Evolutionary conservation across 2,329 filamentous ascomycete species (phyloP).

Genomic region (Alternaria solani): DNA sequence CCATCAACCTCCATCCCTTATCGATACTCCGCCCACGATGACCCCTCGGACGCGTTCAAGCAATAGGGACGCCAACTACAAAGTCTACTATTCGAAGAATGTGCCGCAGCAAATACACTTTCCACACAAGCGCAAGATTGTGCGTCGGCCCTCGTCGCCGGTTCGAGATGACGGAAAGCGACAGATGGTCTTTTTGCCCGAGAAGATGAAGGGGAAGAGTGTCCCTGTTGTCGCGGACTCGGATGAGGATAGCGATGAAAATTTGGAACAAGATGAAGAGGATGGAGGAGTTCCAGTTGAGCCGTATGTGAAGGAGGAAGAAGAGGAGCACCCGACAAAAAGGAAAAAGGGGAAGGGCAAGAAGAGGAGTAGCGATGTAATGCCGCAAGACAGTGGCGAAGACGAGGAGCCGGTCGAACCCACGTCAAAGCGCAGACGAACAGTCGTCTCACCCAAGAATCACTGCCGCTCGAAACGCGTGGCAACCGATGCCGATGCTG

Average conservation of each 20-base stretch:
- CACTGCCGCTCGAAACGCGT: conserved; percentile 8
- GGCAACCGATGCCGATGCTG: conserved; percentile 12
- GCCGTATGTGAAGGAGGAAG: neutral
- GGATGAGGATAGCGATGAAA: conserved; percentile 20
- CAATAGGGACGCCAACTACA: conserved; percentile 36
- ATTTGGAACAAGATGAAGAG: conserved; percentile 14
- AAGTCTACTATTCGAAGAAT: conserved; percentile 45
- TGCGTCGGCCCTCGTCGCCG: conserved; percentile 28
- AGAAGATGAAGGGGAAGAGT: conserved; percentile 33
- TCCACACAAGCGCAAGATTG: conserved; percentile 38
- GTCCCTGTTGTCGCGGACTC: conserved; percentile 19
- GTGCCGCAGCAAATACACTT: conserved; percentile 41
- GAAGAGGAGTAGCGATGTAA: conserved; percentile 26
- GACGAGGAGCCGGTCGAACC: conserved; percentile 11
- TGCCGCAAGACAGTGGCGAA: conserved; percentile 13
- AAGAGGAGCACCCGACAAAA: conserved; percentile 2
- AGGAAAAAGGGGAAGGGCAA: conserved; percentile 16
- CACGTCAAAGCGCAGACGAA: conserved; percentile 34
- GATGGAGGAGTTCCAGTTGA: neutral
- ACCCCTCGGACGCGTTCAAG: conserved; percentile 37
- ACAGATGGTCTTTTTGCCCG: conserved; percentile 42
- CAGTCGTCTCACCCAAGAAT: conserved; percentile 5
- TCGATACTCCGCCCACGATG: conserved; percentile 31
- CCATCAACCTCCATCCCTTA: neutral
- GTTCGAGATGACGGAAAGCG: conserved; percentile 28